Evolutionary conservation across 345 rosid species (phyloP).

Genomic region (Populus deltoides): DNA sequence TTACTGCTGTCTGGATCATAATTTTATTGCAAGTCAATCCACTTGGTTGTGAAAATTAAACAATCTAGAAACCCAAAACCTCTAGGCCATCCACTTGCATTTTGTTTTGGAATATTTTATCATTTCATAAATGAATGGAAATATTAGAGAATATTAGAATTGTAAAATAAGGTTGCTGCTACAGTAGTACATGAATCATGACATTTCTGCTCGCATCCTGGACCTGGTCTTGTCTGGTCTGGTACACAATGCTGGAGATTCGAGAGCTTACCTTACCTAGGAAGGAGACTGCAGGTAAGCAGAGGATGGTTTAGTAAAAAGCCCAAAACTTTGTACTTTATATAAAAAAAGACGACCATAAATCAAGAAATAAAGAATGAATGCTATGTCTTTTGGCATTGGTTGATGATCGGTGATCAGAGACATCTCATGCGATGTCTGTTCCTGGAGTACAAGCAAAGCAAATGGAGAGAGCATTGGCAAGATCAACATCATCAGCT

Average conservation of each 20-base stretch:
- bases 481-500: not conserved
- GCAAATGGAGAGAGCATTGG: conserved; percentile 4
- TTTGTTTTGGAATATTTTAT: too few species aligned
- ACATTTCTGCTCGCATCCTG: not conserved
- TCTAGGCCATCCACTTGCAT: too few species aligned
- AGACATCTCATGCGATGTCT: not conserved
- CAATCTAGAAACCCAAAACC: too few species aligned
- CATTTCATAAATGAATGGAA: not conserved
- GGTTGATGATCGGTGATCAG: too few species aligned
- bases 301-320: not conserved
- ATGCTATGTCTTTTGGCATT: too few species aligned
- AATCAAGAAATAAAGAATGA: not conserved
- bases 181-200: not conserved
- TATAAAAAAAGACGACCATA: not conserved
- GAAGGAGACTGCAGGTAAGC: too few species aligned
- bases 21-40: not conserved
- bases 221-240: not conserved
- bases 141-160: too few species aligned
- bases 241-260: not conserved
- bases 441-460: not conserved
- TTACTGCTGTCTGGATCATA: not conserved
- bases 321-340: not conserved
- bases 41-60: too few species aligned
- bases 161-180: not conserved
- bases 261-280: too few species aligned